Conservation (phyloP, 2,329 filamentous ascomycete species). For the Ascosphaera pollenicola region DNA sequence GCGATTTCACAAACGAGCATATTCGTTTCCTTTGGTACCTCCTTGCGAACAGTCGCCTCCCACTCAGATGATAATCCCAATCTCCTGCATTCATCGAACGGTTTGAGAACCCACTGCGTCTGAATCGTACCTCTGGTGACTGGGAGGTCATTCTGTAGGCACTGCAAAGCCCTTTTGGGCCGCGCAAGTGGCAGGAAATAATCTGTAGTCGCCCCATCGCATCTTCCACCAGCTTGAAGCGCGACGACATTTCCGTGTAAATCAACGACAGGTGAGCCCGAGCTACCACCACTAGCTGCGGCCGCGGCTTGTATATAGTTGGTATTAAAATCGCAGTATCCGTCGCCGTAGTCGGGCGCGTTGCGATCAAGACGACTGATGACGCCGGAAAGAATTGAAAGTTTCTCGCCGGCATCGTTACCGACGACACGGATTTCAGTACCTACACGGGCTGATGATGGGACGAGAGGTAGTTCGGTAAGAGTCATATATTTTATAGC, state of each 20-base stretch:
- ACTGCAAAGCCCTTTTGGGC: conserved; percentile 65
- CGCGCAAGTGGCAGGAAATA: conserved; percentile 92
- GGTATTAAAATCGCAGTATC: conserved; percentile 92
- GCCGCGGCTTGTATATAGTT: conserved; percentile 97
- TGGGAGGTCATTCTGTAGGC: conserved; percentile 51
- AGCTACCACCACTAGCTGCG: conserved; percentile 88
- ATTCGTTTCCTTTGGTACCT: conserved; percentile 81
- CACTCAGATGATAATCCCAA: conserved; percentile 66
- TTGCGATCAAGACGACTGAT: conserved; percentile 93
- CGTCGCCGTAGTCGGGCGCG: conserved; percentile 91
- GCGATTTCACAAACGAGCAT: conserved; percentile 96
- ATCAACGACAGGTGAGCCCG: conserved; percentile 94
- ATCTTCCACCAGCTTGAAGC: conserved; percentile 78
- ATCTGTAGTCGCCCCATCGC: conserved; percentile 88
- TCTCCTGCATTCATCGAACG: conserved; percentile 88
- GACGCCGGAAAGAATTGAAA: conserved; percentile 92
- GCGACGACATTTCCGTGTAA: conserved; percentile 83
- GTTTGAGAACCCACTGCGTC: conserved; percentile 89
- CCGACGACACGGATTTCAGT: conserved; percentile 92
- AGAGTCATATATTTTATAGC: conserved; percentile 96
- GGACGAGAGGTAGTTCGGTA: conserved; percentile 54
- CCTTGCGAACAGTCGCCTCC: conserved; percentile 63
- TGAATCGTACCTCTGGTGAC: conserved; percentile 93
- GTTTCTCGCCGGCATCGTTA: conserved; percentile 95
- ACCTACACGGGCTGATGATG: conserved; percentile 69